Conservation (phyloP, 169 alveolate species). For the Pseudocohnilembus persalinus region DNA sequence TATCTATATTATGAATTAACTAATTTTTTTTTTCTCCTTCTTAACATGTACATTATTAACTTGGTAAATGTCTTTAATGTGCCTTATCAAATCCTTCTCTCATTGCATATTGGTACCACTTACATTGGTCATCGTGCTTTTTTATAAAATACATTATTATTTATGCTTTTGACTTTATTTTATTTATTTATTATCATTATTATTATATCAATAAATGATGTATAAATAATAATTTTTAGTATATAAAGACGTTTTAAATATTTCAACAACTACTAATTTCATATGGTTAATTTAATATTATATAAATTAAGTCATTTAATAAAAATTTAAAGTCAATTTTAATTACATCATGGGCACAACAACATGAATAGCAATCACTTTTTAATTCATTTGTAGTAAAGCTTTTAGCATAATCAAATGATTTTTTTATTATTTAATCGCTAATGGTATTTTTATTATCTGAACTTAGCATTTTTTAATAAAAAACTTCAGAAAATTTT, state of each 20-base stretch:
- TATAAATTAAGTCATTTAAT: neutral
- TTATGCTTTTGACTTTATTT: too few species aligned
- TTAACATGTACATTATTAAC: too few species aligned
- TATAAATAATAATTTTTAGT: too few species aligned
- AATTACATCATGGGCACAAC: neutral
- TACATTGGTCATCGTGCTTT: neutral
- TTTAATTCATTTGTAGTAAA: neutral
- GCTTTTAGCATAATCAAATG: neutral
- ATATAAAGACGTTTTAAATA: too few species aligned
- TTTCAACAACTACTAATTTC: too few species aligned
- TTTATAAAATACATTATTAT: too few species aligned
- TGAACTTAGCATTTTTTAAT: slow-evolving; percentile 20
- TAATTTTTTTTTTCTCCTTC: neutral
- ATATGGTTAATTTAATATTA: too few species aligned
- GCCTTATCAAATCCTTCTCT: neutral
- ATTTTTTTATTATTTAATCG: too few species aligned
- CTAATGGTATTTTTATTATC: too few species aligned
- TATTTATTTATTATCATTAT: too few species aligned
- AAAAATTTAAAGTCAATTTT: too few species aligned
- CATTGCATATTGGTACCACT: neutral
- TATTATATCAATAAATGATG: too few species aligned
- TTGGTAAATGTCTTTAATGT: neutral
- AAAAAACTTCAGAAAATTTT: slow-evolving; percentile 57
- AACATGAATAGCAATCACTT: neutral
- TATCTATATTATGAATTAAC: neutral